Percentiles rank a stretch among this genome's conserved stretches.
phyloP scores from a whole-genome alignment of 2,329 filamentous ascomycete genomes.

The Hymenoscyphus fraxineus region DNA sequence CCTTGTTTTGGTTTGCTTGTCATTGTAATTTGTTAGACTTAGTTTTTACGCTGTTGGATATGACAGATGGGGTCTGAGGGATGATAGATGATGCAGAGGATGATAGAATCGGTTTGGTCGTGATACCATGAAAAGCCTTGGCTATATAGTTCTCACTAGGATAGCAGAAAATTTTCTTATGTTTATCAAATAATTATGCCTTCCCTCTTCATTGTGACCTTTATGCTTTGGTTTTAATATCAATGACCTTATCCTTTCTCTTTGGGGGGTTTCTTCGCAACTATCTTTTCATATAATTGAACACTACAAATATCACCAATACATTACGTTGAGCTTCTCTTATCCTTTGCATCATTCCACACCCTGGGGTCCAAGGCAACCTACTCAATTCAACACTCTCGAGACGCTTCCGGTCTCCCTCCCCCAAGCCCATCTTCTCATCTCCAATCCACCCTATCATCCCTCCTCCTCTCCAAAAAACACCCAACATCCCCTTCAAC shows the following conservation, averaged over 20 bases:
- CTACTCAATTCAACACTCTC: no score
- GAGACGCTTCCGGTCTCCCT: no score
- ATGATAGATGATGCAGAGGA: neutral
- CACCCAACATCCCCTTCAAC: no score
- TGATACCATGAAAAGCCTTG: neutral
- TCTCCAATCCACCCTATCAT: no score
- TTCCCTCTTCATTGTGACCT: neutral
- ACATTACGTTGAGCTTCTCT: no score
- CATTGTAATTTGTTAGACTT: constrained; percentile 2
- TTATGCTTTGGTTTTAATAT: neutral
- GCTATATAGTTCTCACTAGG: neutral
- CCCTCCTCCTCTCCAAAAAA: no score
- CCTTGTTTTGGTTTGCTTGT: neutral
- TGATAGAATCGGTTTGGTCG: constrained; percentile 1
- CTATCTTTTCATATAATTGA: no score
- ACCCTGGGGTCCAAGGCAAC: no score
- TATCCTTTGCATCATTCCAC: no score
- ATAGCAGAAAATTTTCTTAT: neutral
- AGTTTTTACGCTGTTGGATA: neutral
- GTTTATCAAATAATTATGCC: neutral
- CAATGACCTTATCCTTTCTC: neutral
- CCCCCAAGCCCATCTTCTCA: no score
- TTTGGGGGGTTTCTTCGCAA: neutral
- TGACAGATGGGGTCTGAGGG: neutral
- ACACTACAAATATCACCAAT: no score